These are phyloP conservation scores for Botrytis galanthina DNA, from an alignment of 2,329 filamentous ascomycete species.

Conservation along the genomic window DNA sequence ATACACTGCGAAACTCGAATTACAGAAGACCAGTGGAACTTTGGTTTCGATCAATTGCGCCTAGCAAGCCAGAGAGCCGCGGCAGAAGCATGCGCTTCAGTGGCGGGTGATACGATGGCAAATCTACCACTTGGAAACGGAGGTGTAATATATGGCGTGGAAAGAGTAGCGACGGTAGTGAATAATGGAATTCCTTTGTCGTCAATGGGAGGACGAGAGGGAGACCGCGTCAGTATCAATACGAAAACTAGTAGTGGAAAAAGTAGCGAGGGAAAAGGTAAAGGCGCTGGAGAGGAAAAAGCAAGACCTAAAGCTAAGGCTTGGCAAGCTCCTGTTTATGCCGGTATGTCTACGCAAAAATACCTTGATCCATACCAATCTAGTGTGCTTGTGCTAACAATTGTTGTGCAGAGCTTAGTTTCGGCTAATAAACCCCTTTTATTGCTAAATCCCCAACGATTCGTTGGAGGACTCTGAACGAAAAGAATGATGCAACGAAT, in stretches of 20 bases:
- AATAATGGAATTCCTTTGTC: constrained; percentile 19
- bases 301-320: constrained; percentile 42
- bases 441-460: neutral
- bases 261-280: constrained; percentile 33
- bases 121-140: constrained; percentile 24
- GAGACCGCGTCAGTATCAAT: constrained; percentile 29
- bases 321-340: constrained; percentile 44
- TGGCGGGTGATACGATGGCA: constrained; percentile 24
- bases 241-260: constrained; percentile 32
- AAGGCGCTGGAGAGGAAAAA: constrained; percentile 30
- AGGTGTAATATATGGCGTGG: constrained; percentile 31
- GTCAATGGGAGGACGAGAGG: constrained; percentile 17
- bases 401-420: constrained; percentile 9
- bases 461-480: neutral
- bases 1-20: constrained; percentile 33
- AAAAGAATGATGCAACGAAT: neutral
- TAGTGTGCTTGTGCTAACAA: constrained; percentile 4
- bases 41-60: constrained; percentile 34
- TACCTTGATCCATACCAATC: neutral
- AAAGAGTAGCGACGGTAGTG: constrained; percentile 25
- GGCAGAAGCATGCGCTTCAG: constrained; percentile 36
- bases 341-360: constrained; percentile 35
- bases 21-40: constrained; percentile 28
- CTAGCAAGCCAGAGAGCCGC: constrained; percentile 35
- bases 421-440: neutral